phyloP scores from a whole-genome alignment of 176 grass and related monocot species.

The Hsuehochloa calcarea region DNA sequence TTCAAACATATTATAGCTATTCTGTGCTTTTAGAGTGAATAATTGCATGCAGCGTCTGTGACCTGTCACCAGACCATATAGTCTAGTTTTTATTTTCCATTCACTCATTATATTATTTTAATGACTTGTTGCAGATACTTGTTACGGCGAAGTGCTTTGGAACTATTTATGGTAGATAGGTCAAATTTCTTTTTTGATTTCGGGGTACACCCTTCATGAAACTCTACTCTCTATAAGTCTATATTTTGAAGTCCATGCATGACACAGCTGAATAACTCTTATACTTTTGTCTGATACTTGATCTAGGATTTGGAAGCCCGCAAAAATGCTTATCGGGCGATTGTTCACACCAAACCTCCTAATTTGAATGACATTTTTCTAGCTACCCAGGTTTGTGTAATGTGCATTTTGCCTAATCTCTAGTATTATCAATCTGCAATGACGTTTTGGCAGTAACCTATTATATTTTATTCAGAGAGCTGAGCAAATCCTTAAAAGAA shows the following conservation, averaged over 20 bases:
- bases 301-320: slow-evolving; percentile 83
- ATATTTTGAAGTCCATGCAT: slow-evolving; percentile 23
- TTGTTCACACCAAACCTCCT: slow-evolving; percentile 84
- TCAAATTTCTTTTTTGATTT: slow-evolving; percentile 99
- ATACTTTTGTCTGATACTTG: slow-evolving; percentile 34
- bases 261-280: slow-evolving; percentile 13
- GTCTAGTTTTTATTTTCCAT: not conserved
- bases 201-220: slow-evolving; percentile 53
- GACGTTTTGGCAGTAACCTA: not conserved
- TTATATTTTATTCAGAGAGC: slow-evolving; percentile 70
- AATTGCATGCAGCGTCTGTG: not conserved
- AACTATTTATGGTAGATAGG: slow-evolving; percentile 97
- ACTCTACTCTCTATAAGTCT: slow-evolving; percentile 1
- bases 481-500: slow-evolving; percentile 98
- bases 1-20: not conserved
- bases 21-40: not conserved
- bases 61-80: not conserved
- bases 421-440: slow-evolving; percentile 14
- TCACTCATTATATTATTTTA: slow-evolving; percentile 25
- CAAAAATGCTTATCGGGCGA: slow-evolving; percentile 91
- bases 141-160: slow-evolving; percentile 93
- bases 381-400: slow-evolving; percentile 79
- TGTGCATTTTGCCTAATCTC: slow-evolving; percentile 14
- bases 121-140: slow-evolving; percentile 73
- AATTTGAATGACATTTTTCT: slow-evolving; percentile 96